Evolutionary conservation across 257 asterid genomes (phyloP).

Genomic region (Vinca minor): DNA sequence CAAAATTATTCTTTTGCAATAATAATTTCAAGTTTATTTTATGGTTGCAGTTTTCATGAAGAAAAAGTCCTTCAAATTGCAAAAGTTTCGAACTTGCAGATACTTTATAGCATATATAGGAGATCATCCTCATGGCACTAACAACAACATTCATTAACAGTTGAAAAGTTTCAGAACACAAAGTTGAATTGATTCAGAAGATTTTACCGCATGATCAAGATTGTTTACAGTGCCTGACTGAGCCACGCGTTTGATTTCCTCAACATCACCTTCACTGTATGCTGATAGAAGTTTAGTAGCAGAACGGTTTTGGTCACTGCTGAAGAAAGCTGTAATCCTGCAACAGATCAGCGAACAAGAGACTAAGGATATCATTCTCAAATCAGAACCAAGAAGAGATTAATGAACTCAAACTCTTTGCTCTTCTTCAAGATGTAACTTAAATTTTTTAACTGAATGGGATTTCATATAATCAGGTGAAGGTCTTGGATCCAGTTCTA

Average conservation of each 20-base stretch:
- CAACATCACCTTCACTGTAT: slow-evolving; percentile 74
- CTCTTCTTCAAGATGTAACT: not conserved
- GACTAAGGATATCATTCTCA: not conserved
- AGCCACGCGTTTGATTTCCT: slow-evolving; percentile 81
- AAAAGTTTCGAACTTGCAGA: not conserved
- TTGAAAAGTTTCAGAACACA: not conserved
- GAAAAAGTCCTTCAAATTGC: not conserved
- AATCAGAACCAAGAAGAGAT: not conserved
- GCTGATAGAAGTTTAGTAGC: slow-evolving; percentile 79
- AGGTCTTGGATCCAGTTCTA: not conserved
- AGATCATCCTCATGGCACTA: not conserved
- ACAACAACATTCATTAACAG: no score
- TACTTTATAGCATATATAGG: not conserved
- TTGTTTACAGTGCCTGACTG: slow-evolving; percentile 69
- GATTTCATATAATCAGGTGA: not conserved
- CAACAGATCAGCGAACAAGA: slow-evolving; percentile 19
- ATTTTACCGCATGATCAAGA: slow-evolving; percentile 78
- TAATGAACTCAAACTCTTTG: not conserved
- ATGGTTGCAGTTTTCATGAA: not conserved
- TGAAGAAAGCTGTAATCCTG: slow-evolving; percentile 78
- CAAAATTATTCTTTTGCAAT: not conserved
- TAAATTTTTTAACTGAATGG: not conserved
- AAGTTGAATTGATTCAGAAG: slow-evolving; percentile 14
- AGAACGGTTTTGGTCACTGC: slow-evolving; percentile 86
- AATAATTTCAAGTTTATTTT: no score